Conservation (phyloP, 306 rosid genomes). For the Canavalia ensiformis region DNA sequence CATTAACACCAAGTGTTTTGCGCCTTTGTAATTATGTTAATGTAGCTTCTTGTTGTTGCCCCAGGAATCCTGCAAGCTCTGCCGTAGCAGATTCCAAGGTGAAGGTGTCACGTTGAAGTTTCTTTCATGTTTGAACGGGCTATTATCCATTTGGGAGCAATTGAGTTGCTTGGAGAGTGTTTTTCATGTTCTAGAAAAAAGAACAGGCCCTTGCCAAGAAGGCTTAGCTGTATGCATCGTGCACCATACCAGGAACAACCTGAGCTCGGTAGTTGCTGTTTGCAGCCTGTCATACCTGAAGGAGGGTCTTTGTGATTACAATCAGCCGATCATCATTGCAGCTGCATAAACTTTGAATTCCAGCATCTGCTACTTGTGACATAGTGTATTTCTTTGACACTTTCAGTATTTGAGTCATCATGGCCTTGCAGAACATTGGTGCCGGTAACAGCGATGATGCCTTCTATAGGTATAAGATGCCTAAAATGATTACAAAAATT, state of each 20-base stretch:
- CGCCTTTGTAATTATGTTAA: not conserved
- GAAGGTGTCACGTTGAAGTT: conserved; percentile 63
- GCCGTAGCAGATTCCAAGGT: conserved; percentile 54
- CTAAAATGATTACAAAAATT: conserved; percentile 74
- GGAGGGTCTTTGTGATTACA: conserved; percentile 46
- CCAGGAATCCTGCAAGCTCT: conserved; percentile 55
- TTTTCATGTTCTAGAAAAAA: conserved; percentile 63
- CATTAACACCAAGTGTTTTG: not conserved
- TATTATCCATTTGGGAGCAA: conserved; percentile 61
- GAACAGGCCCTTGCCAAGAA: conserved; percentile 52
- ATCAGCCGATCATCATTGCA: conserved; percentile 11
- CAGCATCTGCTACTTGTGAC: not conserved
- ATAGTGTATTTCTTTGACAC: conserved; percentile 29
- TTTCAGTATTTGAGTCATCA: conserved; percentile 50
- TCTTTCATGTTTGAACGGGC: conserved; percentile 80
- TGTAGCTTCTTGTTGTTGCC: conserved; percentile 26
- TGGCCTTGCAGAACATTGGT: conserved; percentile 79
- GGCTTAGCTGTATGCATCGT: conserved; percentile 67
- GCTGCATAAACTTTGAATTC: conserved; percentile 31
- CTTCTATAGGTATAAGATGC: conserved; percentile 82
- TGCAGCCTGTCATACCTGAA: conserved; percentile 52
- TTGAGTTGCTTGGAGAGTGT: conserved; percentile 73
- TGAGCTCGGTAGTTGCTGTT: conserved; percentile 50
- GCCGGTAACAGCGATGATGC: conserved; percentile 77
- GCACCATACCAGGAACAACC: conserved; percentile 57